Evolutionary conservation across 2,329 filamentous ascomycete genomes (phyloP).

Genomic region (Calcarisporium arbuscula): DNA sequence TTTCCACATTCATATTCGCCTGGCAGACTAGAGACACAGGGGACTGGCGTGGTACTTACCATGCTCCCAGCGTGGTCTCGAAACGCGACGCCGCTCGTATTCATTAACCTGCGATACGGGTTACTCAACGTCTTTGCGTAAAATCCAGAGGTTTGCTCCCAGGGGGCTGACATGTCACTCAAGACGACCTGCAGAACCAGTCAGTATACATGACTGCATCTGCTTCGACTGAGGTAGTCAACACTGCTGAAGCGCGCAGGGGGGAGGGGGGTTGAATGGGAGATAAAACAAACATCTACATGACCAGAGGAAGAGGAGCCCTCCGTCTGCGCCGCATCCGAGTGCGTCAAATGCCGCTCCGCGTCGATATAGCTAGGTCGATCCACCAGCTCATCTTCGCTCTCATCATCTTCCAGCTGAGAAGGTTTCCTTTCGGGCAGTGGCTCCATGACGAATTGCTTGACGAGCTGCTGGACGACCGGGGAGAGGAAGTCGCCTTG

Average conservation of each 20-base stretch:
- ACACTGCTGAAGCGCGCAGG: too few relatives aligned
- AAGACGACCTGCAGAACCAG: conserved; percentile 63
- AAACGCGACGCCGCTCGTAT: conserved; percentile 83
- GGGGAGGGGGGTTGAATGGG: too few relatives aligned
- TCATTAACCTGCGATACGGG: conserved; percentile 98
- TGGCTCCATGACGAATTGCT: conserved; percentile 63
- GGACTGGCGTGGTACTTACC: conserved; percentile 49
- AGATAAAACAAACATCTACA: too few relatives aligned
- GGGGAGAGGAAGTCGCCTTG: conserved; percentile 87
- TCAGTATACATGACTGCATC: too few relatives aligned
- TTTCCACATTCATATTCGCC: not conserved
- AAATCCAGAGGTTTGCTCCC: conserved; percentile 72
- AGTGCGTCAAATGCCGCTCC: conserved; percentile 39
- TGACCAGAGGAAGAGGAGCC: too few relatives aligned
- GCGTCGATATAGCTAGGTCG: conserved; percentile 60
- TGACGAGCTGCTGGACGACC: conserved; percentile 67
- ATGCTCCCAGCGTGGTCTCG: conserved; percentile 91
- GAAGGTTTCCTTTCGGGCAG: conserved; percentile 23
- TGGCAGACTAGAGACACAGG: too few relatives aligned
- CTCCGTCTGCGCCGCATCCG: too few relatives aligned
- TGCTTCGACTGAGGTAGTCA: too few relatives aligned
- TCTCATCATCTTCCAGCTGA: conserved; percentile 8
- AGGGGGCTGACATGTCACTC: conserved; percentile 99
- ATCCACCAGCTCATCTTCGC: conserved; percentile 21
- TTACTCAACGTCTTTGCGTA: conserved; percentile 88